Percentiles rank a stretch among this genome's conserved stretches.
Conservation (phyloP, 2,329 filamentous ascomycete species). For the Phyllachora maydis region DNA sequence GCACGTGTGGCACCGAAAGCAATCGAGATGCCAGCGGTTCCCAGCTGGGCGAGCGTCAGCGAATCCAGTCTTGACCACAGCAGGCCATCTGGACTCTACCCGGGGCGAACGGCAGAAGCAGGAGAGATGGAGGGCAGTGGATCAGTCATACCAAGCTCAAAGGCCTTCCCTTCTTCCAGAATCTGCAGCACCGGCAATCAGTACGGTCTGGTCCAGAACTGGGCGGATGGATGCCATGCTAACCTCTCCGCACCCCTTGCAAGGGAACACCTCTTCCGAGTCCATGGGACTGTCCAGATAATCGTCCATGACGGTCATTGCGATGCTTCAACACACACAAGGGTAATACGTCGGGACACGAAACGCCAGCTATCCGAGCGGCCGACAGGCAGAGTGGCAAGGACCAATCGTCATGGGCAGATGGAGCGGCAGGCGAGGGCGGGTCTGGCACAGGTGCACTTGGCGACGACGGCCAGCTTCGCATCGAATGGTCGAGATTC, state of each 20-base stretch:
- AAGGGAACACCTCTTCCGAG: conserved; percentile 66
- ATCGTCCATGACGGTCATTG: conserved; percentile 33
- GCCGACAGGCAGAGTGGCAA: too few species aligned
- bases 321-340: too few species aligned
- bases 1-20: conserved; percentile 95
- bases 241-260: conserved; percentile 88
- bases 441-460: too few species aligned
- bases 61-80: too few species aligned
- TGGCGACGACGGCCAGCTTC: too few species aligned
- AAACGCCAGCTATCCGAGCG: too few species aligned
- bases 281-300: conserved; percentile 49
- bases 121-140: conserved; percentile 1
- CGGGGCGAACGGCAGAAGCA: too few species aligned
- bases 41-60: conserved; percentile 38
- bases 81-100: too few species aligned
- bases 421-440: too few species aligned
- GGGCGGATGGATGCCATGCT: conserved; percentile 10
- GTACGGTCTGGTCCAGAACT: conserved; percentile 4
- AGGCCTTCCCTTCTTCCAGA: conserved; percentile 94
- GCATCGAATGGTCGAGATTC: too few species aligned
- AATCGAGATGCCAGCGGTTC: conserved; percentile 96
- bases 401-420: too few species aligned
- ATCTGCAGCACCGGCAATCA: conserved; percentile 36
- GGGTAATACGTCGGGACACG: too few species aligned
- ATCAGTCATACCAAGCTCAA: conserved; percentile 61